Conservation (phyloP, 345 rosid species). For the Lenwebbia sp. region DNA sequence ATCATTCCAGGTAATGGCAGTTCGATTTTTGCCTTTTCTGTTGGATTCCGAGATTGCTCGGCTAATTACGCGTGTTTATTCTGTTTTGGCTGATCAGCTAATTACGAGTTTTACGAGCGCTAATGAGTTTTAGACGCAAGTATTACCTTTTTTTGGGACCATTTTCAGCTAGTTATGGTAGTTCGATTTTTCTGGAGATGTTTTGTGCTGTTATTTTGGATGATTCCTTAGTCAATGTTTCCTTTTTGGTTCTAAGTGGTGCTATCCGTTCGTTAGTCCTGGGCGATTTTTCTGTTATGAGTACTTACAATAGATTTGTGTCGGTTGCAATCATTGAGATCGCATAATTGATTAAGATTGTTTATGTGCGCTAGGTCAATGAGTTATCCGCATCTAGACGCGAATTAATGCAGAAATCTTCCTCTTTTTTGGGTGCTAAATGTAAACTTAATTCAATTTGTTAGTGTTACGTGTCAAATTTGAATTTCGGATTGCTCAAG, state of each 20-base stretch:
- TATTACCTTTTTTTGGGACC: neutral
- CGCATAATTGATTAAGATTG: neutral
- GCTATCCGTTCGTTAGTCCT: neutral
- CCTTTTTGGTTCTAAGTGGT: neutral
- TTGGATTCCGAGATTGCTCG: neutral
- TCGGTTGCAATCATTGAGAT: neutral
- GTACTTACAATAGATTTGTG: neutral
- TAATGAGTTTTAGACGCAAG: neutral
- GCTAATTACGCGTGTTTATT: neutral
- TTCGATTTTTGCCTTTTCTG: neutral
- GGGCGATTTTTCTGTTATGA: neutral
- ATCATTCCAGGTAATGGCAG: conserved; percentile 10
- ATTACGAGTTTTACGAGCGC: neutral
- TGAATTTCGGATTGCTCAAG: neutral
- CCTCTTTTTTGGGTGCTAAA: neutral
- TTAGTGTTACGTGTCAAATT: neutral
- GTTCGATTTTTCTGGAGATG: neutral
- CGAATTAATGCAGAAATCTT: neutral
- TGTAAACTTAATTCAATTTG: neutral
- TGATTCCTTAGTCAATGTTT: neutral
- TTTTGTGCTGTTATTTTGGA: neutral
- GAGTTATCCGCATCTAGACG: neutral
- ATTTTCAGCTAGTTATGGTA: neutral
- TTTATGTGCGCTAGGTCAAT: neutral
- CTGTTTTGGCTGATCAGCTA: neutral